phyloP scores from a whole-genome alignment of 2,329 filamentous ascomycete species.

The Sporothrix brunneoviolacea region DNA sequence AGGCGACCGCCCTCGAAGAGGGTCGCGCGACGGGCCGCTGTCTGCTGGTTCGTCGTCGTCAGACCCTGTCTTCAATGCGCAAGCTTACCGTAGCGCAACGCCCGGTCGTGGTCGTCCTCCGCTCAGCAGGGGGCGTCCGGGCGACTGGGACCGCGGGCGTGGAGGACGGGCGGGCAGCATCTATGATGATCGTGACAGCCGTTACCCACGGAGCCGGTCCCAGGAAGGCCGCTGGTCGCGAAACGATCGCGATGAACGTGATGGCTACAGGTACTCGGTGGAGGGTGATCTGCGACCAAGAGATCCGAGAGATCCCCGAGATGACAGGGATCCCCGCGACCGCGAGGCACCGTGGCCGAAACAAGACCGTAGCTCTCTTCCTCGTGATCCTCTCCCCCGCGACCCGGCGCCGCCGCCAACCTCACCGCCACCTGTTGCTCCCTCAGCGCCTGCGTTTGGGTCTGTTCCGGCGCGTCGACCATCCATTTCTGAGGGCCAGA shows the following conservation, averaged over 20 bases:
- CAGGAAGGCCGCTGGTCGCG: slow-evolving; percentile 55
- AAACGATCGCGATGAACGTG: slow-evolving; percentile 44
- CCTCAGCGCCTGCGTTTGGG: slow-evolving; percentile 52
- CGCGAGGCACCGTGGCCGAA: slow-evolving; percentile 45
- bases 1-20: slow-evolving; percentile 55
- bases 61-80: slow-evolving; percentile 54
- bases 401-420: slow-evolving; percentile 41
- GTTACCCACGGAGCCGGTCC: slow-evolving; percentile 57
- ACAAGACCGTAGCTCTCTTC: slow-evolving; percentile 41
- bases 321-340: slow-evolving; percentile 34
- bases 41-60: slow-evolving; percentile 66
- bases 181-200: slow-evolving; percentile 59
- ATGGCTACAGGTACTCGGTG: slow-evolving; percentile 31
- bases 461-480: slow-evolving; percentile 44
- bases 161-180: slow-evolving; percentile 40
- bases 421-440: slow-evolving; percentile 51
- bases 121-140: slow-evolving; percentile 32
- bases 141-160: slow-evolving; percentile 46
- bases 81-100: slow-evolving; percentile 50
- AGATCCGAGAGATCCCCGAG: slow-evolving; percentile 26
- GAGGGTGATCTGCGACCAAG: slow-evolving; percentile 31
- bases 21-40: slow-evolving; percentile 65
- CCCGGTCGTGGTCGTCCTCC: slow-evolving; percentile 44
- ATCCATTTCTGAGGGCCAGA: slow-evolving; percentile 29
- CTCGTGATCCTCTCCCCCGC: slow-evolving; percentile 40